Evolutionary conservation across 2,329 filamentous ascomycete genomes (phyloP).

Genomic region (Pseudogymnoascus sp.): DNA sequence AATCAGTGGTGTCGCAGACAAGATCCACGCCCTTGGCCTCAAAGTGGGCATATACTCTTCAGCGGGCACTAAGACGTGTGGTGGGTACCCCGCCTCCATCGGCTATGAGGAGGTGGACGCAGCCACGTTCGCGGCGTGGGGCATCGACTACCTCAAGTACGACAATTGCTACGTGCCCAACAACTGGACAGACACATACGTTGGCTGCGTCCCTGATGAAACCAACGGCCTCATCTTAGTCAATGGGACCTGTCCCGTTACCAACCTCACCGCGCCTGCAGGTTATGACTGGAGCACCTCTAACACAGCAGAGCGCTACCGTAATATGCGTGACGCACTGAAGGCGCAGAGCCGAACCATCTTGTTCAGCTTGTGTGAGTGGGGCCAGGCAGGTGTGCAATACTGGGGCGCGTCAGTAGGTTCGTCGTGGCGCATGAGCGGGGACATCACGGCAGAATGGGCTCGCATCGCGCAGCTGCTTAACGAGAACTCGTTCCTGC

Average conservation of each 20-base stretch:
- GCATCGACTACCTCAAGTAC: conserved; percentile 52
- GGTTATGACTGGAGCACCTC: conserved; percentile 45
- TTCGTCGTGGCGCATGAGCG: conserved; percentile 41
- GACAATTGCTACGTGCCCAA: conserved; percentile 44
- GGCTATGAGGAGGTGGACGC: conserved; percentile 53
- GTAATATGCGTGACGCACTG: conserved; percentile 45
- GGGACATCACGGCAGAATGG: conserved; percentile 36
- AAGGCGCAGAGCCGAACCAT: conserved; percentile 38
- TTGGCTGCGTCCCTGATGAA: conserved; percentile 34
- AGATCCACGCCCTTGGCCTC: conserved; percentile 49
- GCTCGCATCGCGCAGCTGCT: conserved; percentile 27
- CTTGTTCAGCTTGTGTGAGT: conserved; percentile 45
- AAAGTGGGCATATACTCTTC: conserved; percentile 59
- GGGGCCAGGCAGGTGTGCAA: conserved; percentile 44
- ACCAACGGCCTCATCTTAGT: conserved; percentile 23
- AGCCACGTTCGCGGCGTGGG: conserved; percentile 49
- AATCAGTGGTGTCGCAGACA: conserved; percentile 45
- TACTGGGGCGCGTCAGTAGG: conserved; percentile 43
- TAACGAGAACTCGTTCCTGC: conserved; percentile 31
- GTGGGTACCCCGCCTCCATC: conserved; percentile 44
- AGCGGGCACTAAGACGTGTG: conserved; percentile 34
- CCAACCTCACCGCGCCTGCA: conserved; percentile 32
- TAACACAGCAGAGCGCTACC: conserved; percentile 41
- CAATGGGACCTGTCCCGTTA: conserved; percentile 37
- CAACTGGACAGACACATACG: conserved; percentile 34